Conservation (phyloP, 208 protist genomes). For the Wallacemonas sp. region DNA sequence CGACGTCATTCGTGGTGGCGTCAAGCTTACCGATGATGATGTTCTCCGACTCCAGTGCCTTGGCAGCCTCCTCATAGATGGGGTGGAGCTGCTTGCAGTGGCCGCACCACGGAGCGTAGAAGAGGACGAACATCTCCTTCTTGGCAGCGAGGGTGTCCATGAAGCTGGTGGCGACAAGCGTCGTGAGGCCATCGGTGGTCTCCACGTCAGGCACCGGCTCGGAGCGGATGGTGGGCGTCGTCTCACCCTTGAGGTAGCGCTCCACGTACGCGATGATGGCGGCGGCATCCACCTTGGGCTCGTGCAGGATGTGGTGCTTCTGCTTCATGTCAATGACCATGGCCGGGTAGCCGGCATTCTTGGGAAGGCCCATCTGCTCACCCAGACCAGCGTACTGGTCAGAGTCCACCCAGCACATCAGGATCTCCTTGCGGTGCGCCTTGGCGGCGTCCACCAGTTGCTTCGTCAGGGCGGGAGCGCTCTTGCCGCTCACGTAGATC, state of each 20-base stretch:
- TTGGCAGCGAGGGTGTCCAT: constrained; percentile 42
- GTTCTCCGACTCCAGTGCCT: constrained; percentile 42
- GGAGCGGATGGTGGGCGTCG: constrained; percentile 47
- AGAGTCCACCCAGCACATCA: constrained; percentile 77
- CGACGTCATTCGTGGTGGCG: constrained; percentile 60
- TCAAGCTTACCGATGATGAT: constrained; percentile 90
- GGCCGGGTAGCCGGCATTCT: constrained; percentile 65
- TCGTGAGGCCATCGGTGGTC: constrained; percentile 80
- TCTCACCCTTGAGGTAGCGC: constrained; percentile 55
- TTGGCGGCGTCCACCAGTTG: constrained; percentile 50
- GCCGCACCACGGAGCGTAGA: constrained; percentile 97
- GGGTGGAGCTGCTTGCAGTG: constrained; percentile 95
- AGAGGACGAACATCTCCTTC: constrained; percentile 93
- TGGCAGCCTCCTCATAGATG: constrained; percentile 74
- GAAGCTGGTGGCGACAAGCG: constrained; percentile 72
- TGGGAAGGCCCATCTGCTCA: constrained; percentile 56
- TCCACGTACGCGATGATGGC: constrained; percentile 57
- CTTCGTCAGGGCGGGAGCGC: constrained; percentile 24
- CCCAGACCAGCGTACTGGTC: constrained; percentile 68
- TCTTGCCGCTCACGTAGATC: constrained; percentile 63
- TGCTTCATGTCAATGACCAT: constrained; percentile 66
- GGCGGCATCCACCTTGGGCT: constrained; percentile 36
- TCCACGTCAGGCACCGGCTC: constrained; percentile 61
- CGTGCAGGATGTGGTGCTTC: constrained; percentile 56
- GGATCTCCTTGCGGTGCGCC: constrained; percentile 67